These are phyloP conservation scores for Pseudevernia furfuracea DNA, from an alignment of 495 filamentous ascomycete species.

Conservation along the genomic window DNA sequence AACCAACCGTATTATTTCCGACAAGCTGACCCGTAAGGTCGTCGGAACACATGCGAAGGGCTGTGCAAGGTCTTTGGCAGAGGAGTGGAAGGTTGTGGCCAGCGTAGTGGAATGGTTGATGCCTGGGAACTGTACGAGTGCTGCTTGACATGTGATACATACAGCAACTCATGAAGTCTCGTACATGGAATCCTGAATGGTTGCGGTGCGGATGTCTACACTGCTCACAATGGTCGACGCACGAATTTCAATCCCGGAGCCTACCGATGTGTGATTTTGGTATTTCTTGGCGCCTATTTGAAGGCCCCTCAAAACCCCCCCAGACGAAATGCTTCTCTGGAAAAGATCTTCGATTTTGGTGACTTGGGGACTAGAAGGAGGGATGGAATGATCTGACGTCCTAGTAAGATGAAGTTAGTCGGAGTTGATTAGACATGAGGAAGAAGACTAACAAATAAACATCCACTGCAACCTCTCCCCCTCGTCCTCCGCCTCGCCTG, in stretches of 20 bases:
- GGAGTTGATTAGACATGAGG: neutral
- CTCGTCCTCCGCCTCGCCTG: constrained; percentile 9
- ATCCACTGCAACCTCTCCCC: neutral
- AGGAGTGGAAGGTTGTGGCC: constrained; percentile 9
- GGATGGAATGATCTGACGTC: neutral
- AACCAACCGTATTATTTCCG: constrained; percentile 12
- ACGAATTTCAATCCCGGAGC: constrained; percentile 5
- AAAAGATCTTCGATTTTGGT: neutral
- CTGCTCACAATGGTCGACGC: constrained; percentile 1
- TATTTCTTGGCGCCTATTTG: neutral
- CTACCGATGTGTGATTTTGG: constrained; percentile 1
- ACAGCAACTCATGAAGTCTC: constrained; percentile 9
- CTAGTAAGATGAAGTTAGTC: neutral
- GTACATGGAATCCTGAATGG: constrained; percentile 4
- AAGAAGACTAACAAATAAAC: neutral
- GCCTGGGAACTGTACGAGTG: constrained; percentile 8
- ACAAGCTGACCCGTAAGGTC: constrained; percentile 7
- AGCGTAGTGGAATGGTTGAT: constrained; percentile 9
- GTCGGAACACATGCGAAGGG: constrained; percentile 7
- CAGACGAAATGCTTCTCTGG: neutral
- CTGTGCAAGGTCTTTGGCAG: constrained; percentile 11
- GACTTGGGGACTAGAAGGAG: neutral
- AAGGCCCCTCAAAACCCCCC: neutral
- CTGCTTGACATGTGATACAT: constrained; percentile 10
- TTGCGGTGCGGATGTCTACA: neutral